Evolutionary conservation across 768 basidiomycete species (phyloP), one percentile per base, ranked within the genome.

Genomic region (Pleurotus tuoliensis): DNA sequence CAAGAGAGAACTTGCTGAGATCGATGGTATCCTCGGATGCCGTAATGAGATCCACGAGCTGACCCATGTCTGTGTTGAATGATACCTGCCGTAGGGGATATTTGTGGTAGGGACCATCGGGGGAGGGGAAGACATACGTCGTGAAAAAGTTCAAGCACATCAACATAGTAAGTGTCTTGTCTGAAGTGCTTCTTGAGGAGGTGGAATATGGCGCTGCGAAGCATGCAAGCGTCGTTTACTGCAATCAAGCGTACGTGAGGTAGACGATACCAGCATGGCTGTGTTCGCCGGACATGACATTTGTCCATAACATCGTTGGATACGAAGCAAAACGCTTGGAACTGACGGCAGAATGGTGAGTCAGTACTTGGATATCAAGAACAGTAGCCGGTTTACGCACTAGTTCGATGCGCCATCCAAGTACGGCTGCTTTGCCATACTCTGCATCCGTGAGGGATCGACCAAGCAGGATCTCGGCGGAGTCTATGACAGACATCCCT

Each of bases 221-320:
- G 86, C 89, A 98, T 91, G 80, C 96, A 93, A 1, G 90, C 76
- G 68, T 98, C 95, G 77, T 98, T 98, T 75, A 98, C 87, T 3
- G 96, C 94, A 60, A 97, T 84, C 72, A 86, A 84, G 50, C 86
- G 86, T 59, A 96, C 84, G n/a, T 70, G 64, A 1, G 75, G 75
- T 24, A 73, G 63, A 55, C 76, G 81, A 75, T 95, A 97, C 91
- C 92, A 98, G 74, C 95, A 98, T 2, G 94, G 89, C 71, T 97
- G 94, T 3, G 89, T 88, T 13, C 95, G 87, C 25, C 96, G 88
- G 8, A 95, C 97, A 62, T 97, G 88, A 48, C 89, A 92, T n/a
- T 80, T 69, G 68, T 98, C 96, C 95, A 98, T 98, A 64, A 98
- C 94, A 72, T 98, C 96, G 71, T 98, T 92, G 3, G 92, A 82